Evolutionary conservation across 2,329 filamentous ascomycete species (phyloP).

Genomic region (Aspergillus calidoustus): DNA sequence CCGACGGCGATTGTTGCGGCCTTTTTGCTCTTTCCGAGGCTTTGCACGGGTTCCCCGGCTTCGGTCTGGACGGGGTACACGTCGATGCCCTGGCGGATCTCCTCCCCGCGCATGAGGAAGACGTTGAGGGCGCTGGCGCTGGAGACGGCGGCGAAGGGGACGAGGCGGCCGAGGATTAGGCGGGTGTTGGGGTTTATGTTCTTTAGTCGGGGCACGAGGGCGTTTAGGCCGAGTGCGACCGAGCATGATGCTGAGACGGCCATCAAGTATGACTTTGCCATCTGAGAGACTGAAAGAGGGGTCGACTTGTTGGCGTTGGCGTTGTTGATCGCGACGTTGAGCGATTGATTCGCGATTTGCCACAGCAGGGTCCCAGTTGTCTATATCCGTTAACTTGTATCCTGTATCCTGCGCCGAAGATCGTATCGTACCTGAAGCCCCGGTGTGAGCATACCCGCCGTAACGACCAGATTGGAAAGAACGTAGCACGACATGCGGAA

Average conservation of each 20-base stretch:
- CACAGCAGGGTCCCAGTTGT: conserved; percentile 86
- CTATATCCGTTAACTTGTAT: conserved; percentile 40
- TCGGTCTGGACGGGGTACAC: conserved; percentile 80
- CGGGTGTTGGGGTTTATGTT: conserved; percentile 74
- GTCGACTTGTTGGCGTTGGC: conserved; percentile 98
- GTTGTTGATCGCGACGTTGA: conserved; percentile 97
- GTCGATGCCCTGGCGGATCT: conserved; percentile 91
- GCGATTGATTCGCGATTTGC: conserved; percentile 95
- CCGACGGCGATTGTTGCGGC: conserved; percentile 88
- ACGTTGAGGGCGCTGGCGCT: conserved; percentile 91
- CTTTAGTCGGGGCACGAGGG: conserved; percentile 83
- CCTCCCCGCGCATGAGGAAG: conserved; percentile 95
- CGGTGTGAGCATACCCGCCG: conserved; percentile 94
- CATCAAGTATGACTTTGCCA: conserved; percentile 87
- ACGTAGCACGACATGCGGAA: conserved; percentile 98
- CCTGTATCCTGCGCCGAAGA: background rate
- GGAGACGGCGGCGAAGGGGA: conserved; percentile 94
- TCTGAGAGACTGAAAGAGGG: conserved; percentile 76
- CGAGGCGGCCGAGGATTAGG: conserved; percentile 79
- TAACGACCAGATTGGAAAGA: conserved; percentile 90
- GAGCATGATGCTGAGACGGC: conserved; percentile 93
- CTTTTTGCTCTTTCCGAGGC: conserved; percentile 83
- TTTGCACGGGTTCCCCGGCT: conserved; percentile 67
- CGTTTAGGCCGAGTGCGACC: conserved; percentile 89
- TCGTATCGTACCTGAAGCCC: conserved; percentile 66